Conservation (phyloP, 2,329 filamentous ascomycete genomes). For the Botrytis fabae region DNA sequence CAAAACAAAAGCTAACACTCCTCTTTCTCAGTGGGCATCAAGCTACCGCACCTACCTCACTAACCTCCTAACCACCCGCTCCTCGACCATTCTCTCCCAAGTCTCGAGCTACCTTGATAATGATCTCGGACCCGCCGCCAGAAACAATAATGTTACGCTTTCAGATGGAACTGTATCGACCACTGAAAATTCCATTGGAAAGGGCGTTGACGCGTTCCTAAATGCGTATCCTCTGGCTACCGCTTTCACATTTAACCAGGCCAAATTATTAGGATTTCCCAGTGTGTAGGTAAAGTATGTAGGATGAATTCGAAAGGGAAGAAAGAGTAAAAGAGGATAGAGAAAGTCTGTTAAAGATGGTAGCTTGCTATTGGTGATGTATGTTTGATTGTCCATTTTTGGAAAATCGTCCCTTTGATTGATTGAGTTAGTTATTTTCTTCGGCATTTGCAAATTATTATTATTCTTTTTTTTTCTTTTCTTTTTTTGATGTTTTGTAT, state of each 20-base stretch:
- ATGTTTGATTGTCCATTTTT: not conserved
- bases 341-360: not conserved
- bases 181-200: not conserved
- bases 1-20: not conserved
- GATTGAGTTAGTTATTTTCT: not conserved
- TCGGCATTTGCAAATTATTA: not conserved
- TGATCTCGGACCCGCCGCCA: conserved; percentile 1
- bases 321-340: not conserved
- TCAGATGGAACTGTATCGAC: conserved; percentile 2
- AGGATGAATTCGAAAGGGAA: not conserved
- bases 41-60: conserved; percentile 1
- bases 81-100: not conserved
- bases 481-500: not conserved
- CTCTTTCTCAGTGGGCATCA: conserved; percentile 4
- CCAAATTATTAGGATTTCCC: not conserved
- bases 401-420: not conserved
- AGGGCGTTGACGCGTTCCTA: not conserved
- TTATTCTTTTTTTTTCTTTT: not conserved
- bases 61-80: not conserved
- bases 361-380: not conserved
- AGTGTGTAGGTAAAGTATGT: not conserved
- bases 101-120: conserved; percentile 12
- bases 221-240: not conserved
- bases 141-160: not conserved
- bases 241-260: conserved; percentile 8